A percentile compares a stretch with the other conserved stretches of the same genome.
phyloP scores from a whole-genome alignment of 257 asterid species.

The Solanum lycopersicoides region DNA sequence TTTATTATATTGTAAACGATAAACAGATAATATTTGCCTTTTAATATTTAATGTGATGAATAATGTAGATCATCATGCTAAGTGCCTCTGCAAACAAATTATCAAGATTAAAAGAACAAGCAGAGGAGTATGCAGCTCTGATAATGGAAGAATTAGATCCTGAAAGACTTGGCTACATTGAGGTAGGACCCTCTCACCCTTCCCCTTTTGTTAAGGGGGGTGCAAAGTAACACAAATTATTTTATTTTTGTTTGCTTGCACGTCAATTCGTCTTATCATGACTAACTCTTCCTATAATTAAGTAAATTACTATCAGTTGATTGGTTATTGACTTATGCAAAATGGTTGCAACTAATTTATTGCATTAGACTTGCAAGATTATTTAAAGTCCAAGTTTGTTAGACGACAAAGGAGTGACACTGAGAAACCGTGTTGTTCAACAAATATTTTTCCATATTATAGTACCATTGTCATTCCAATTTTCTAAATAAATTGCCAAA shows the following conservation, averaged over 20 bases:
- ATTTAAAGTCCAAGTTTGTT: slow-evolving; percentile 19
- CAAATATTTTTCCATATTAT: neutral
- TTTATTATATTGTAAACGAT: neutral
- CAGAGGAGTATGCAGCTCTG: slow-evolving; percentile 94
- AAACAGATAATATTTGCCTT: neutral
- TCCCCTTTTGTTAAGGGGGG: neutral
- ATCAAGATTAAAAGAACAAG: slow-evolving; percentile 89
- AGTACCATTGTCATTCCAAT: neutral
- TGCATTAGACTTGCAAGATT: slow-evolving; percentile 12
- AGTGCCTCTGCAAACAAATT: slow-evolving; percentile 96
- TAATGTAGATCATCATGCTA: slow-evolving; percentile 71
- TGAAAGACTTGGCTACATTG: slow-evolving; percentile 95
- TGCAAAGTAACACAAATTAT: neutral
- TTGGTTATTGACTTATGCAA: neutral
- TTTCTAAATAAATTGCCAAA: neutral
- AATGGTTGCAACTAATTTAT: slow-evolving; percentile 48
- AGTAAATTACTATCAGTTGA: neutral
- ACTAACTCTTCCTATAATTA: neutral
- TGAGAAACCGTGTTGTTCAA: slow-evolving; percentile 31
- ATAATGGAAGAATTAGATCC: slow-evolving; percentile 98
- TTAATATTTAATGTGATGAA: neutral
- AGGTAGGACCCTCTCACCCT: slow-evolving; percentile 35
- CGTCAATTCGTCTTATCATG: neutral
- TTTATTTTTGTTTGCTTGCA: slow-evolving; percentile 3
- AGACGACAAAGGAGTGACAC: slow-evolving; percentile 26